phyloP scores from a whole-genome alignment of 768 basidiomycete species.

The Tylopilus sp. region DNA sequence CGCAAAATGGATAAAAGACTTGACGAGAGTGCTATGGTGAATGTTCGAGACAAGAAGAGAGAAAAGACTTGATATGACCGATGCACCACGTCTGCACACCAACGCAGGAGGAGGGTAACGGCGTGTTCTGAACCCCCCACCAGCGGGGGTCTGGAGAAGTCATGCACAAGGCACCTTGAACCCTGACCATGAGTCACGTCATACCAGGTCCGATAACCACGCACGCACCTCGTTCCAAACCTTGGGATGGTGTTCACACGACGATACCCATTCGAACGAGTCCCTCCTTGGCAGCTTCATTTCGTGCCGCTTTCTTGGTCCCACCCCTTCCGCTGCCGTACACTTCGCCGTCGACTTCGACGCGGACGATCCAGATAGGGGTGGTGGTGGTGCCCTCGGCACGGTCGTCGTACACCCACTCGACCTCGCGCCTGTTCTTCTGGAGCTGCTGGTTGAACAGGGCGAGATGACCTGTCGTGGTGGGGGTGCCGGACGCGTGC shows the following conservation, averaged over 20 bases:
- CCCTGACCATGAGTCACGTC: not conserved
- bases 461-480: conserved; percentile 61
- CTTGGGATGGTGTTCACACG: conserved; percentile 31
- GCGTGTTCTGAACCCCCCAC: conserved; percentile 28
- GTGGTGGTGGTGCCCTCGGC: conserved; percentile 57
- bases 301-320: conserved; percentile 77
- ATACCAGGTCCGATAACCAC: not conserved
- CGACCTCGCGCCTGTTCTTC: conserved; percentile 51
- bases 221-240: not conserved
- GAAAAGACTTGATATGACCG: conserved; percentile 19
- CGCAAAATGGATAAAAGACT: not conserved
- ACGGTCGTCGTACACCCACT: conserved; percentile 68
- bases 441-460: conserved; percentile 78
- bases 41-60: not conserved
- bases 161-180: conserved; percentile 38
- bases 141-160: conserved; percentile 58
- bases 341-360: conserved; percentile 56
- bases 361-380: conserved; percentile 70
- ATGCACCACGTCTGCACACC: conserved; percentile 63
- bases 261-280: conserved; percentile 55
- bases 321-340: conserved; percentile 63
- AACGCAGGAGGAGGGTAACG: conserved; percentile 41
- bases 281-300: conserved; percentile 78
- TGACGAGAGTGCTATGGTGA: not conserved
- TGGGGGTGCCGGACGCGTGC: conserved; percentile 24